A percentile compares a stretch with the other conserved stretches of the same genome.
Conservation (phyloP, 495 filamentous ascomycete genomes). For the Penicillium cataractarum region DNA sequence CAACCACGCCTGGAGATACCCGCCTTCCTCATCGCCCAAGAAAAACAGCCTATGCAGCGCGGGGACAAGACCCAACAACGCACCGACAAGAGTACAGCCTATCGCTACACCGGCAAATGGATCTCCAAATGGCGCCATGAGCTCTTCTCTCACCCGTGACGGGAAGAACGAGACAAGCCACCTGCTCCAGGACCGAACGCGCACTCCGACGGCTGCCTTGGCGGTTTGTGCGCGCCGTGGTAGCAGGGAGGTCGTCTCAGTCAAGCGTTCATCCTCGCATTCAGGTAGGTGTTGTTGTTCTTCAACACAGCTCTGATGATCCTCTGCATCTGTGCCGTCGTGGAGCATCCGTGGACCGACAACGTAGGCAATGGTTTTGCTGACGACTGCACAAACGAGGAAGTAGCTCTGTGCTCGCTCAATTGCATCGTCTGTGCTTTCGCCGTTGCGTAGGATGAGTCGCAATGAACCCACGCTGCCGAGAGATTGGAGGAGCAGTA, state of each 20-base stretch:
- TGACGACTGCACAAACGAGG: slow-evolving; percentile 65
- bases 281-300: slow-evolving; percentile 17
- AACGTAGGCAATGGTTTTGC: slow-evolving; percentile 65
- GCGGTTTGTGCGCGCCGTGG: not conserved
- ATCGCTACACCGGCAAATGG: not conserved
- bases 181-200: slow-evolving; percentile 7
- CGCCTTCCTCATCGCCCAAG: not conserved
- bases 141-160: not conserved
- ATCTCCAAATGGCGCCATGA: not conserved
- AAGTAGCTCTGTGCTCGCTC: slow-evolving; percentile 72
- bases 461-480: slow-evolving; percentile 66
- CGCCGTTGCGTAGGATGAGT: slow-evolving; percentile 53
- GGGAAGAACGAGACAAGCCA: slow-evolving; percentile 18
- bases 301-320: slow-evolving; percentile 9
- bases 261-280: slow-evolving; percentile 34
- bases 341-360: slow-evolving; percentile 60
- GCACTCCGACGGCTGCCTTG: slow-evolving; percentile 5
- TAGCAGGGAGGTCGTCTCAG: slow-evolving; percentile 44
- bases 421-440: slow-evolving; percentile 53
- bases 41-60: not conserved
- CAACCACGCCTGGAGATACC: not conserved
- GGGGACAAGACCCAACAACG: not conserved
- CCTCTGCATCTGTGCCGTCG: slow-evolving; percentile 24
- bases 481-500: slow-evolving; percentile 68
- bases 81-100: not conserved